These are phyloP conservation scores for Actinomortierella wolfii DNA, from an alignment of 371 early-diverging fungal genomes.

Conservation along the genomic window DNA sequence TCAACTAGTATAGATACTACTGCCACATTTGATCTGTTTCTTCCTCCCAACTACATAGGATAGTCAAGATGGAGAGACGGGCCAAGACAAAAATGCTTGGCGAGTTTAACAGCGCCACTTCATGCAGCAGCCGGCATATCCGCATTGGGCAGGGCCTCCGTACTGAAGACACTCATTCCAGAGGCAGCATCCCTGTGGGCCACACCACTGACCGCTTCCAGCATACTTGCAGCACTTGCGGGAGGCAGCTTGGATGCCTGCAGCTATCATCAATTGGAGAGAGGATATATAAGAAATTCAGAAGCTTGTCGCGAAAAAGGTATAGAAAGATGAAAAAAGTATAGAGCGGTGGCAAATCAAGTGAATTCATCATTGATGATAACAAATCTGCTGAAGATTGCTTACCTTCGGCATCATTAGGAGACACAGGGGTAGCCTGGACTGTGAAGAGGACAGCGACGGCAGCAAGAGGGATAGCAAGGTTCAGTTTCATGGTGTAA, in stretches of 20 bases:
- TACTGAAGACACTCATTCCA: slow-evolving; percentile 10
- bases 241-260: slow-evolving; percentile 5
- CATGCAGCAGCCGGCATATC: slow-evolving; percentile 25
- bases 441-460: slow-evolving; percentile 10
- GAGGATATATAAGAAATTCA: not conserved
- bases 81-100: not conserved
- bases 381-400: not conserved
- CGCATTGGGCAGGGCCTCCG: slow-evolving; percentile 28
- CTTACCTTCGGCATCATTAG: slow-evolving; percentile 7
- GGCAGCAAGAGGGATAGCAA: slow-evolving; percentile 12
- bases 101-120: slow-evolving; percentile 10
- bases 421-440: slow-evolving; percentile 9
- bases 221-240: slow-evolving; percentile 15
- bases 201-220: slow-evolving; percentile 28
- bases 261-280: not conserved
- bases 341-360: not conserved
- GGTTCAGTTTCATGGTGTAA: slow-evolving; percentile 34
- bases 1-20: too few relatives aligned
- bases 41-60: too few relatives aligned
- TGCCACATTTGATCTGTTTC: too few relatives aligned
- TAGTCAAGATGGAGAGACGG: too few relatives aligned
- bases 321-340: not conserved
- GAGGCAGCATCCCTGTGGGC: slow-evolving; percentile 21
- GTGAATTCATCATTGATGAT: not conserved
- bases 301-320: too few relatives aligned